Evolutionary conservation across 345 rosid genomes (phyloP).

Genomic region (Eucalyptus marginata): DNA sequence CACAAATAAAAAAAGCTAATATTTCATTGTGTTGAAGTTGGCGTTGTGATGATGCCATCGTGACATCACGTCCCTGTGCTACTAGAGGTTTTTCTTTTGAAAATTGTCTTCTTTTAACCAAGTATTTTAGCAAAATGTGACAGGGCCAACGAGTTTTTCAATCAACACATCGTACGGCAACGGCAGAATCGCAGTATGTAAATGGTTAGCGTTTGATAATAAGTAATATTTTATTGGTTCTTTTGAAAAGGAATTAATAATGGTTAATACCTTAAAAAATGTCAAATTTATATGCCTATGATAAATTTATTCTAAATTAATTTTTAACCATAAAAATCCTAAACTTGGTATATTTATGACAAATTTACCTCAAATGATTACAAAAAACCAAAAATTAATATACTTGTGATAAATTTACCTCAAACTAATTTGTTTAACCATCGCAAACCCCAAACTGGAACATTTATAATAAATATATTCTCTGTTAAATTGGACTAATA

Average conservation of each 20-base stretch:
- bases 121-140: not conserved
- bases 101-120: not conserved
- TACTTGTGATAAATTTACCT: too few relatives aligned
- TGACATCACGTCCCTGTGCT: not conserved
- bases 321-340: too few relatives aligned
- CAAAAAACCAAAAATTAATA: too few relatives aligned
- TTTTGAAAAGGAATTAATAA: not conserved
- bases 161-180: not conserved
- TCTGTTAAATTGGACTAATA: too few relatives aligned
- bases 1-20: not conserved
- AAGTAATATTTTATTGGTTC: not conserved
- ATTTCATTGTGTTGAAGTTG: not conserved
- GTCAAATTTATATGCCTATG: too few relatives aligned
- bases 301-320: too few relatives aligned
- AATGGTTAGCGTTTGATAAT: not conserved
- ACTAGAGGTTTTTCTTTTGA: not conserved
- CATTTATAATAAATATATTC: too few relatives aligned
- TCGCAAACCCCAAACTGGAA: accelerated
- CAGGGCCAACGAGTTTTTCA: not conserved
- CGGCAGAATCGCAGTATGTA: not conserved
- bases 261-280: not conserved
- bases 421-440: too few relatives aligned
- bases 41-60: not conserved
- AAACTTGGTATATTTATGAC: accelerated
- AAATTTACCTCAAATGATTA: too few relatives aligned